Evolutionary conservation across 106 monocot species (phyloP).

Genomic region (Iris macrosiphon): DNA sequence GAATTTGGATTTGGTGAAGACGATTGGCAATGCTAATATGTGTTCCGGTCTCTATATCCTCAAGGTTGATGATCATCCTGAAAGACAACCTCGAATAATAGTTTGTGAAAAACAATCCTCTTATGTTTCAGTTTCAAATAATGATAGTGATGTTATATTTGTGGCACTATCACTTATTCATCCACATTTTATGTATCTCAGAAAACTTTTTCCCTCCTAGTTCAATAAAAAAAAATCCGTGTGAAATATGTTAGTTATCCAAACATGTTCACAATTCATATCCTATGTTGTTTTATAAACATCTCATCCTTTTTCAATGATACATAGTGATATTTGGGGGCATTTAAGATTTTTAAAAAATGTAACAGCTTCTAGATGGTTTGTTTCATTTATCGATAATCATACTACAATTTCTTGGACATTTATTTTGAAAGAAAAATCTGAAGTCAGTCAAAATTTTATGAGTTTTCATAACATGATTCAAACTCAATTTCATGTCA

Average conservation of each 20-base stretch:
- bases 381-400: conserved; percentile 1
- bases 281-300: too few relatives aligned
- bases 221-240: too few relatives aligned
- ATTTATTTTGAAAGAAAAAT: conserved; percentile 2
- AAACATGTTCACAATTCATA: too few relatives aligned
- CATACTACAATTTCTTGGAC: not conserved
- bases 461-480: conserved; percentile 2
- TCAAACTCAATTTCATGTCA: not conserved
- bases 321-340: not conserved
- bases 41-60: not conserved
- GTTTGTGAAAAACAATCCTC: too few relatives aligned
- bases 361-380: conserved; percentile 3
- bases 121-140: too few relatives aligned
- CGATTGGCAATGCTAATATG: not conserved
- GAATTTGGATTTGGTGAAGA: not conserved
- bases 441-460: not conserved
- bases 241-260: too few relatives aligned
- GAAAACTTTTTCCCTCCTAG: too few relatives aligned
- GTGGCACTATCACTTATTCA: too few relatives aligned
- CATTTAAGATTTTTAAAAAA: conserved; percentile 1
- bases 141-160: too few relatives aligned
- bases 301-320: not conserved
- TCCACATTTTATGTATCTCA: too few relatives aligned
- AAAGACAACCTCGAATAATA: not conserved
- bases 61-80: not conserved